Evolutionary conservation across 305 asterid genomes (phyloP), one percentile per base, ranked within the genome.

Genomic region (Lippia alba): DNA sequence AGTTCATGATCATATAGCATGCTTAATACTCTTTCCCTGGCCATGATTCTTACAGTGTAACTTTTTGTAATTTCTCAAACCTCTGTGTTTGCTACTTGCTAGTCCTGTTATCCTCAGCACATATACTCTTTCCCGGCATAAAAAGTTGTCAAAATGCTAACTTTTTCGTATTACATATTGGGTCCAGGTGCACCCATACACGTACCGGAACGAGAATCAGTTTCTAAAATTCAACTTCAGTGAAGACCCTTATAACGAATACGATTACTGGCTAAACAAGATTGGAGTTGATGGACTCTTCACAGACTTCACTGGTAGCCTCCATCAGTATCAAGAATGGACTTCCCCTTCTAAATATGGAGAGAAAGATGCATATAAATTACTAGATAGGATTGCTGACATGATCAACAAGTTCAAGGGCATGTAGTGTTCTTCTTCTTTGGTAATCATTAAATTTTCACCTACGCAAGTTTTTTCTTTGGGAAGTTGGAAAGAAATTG

Each of bases 281-380:
- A 73, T 90, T 0, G 94, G 92, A 10, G 94, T 94, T 30, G 99
- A 94, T 55, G 99, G 99, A 49, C 85, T 91, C 18, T 94, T 94
- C 61, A 94, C 99, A 2, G 98, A 94, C 54, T 94, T 94, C 78
- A 78, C 98, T 0, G 97, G 98, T 54, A 94, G 96, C 83, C 89
- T 94, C 44, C 96, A 88, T 73, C 89, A 83, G 1, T 94, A 83
- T 80, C 99, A 90, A 72, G 88, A 91, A 76, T 94, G 96, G 96
- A 77, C 92, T 12, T 66, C 74, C 11, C 91, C 89, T 12, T 79
- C 56, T 53, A 54, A 84, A 8, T 55, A 78, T 17, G 82, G 79
- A 19, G 84, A 86, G 59, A 82, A 85, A 54, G 83, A 80, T 44
- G 86, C 91, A 14, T 56, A 69, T 41, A 75, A 78, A 61, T 76